Percentiles rank a stretch among this genome's conserved stretches.
Conservation (phyloP, 768 basidiomycete species). For the Kwoniella europaea region DNA sequence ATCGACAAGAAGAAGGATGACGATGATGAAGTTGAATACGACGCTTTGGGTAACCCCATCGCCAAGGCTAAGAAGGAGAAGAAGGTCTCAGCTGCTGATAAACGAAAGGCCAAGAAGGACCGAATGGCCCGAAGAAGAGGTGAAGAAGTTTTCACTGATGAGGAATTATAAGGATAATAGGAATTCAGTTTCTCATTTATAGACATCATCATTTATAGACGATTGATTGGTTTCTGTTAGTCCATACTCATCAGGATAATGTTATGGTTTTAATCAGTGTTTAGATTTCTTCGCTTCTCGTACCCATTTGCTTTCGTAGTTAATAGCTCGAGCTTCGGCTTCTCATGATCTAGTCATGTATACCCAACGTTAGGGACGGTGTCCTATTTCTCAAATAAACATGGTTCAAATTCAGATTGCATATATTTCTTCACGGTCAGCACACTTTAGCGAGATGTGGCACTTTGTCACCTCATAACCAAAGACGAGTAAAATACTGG, state of each 20-base stretch:
- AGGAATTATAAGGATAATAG: conserved; percentile 43
- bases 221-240: background rate
- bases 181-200: conserved; percentile 7
- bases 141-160: conserved; percentile 67
- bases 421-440: no score
- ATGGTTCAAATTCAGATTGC: background rate
- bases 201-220: conserved; percentile 2
- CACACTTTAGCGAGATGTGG: no score
- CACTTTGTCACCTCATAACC: no score
- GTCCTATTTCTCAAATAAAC: conserved; percentile 12
- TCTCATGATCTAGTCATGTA: conserved; percentile 12
- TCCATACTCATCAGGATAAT: background rate
- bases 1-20: conserved; percentile 88
- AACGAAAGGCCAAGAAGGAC: conserved; percentile 95
- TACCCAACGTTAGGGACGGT: conserved; percentile 22
- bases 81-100: conserved; percentile 80
- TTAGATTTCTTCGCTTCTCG: conserved; percentile 4
- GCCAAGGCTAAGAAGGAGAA: conserved; percentile 73
- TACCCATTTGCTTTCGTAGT: background rate
- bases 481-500: no score
- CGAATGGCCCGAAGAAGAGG: conserved; percentile 65
- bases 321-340: background rate
- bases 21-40: conserved; percentile 87
- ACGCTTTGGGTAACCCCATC: conserved; percentile 89
- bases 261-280: background rate